Base-by-base conservation (phyloP, 2,329 filamentous ascomycete species). In the Sporothrix globosa region DNA sequence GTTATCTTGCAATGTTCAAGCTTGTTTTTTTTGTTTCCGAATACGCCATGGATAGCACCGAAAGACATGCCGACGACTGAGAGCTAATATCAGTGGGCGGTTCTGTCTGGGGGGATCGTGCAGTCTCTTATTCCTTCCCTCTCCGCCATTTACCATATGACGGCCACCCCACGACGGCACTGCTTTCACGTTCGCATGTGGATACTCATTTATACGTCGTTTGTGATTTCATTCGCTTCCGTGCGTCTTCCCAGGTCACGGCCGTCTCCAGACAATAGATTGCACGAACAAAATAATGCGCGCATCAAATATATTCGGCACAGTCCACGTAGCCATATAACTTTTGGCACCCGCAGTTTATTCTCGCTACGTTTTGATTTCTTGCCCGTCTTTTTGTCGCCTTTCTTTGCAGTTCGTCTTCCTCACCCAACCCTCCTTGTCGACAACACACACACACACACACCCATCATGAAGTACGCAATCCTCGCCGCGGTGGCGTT, bases 401-500 rank as follows among this genome's bases (percentile, higher is more conserved):
- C 61, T 46, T 3, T 48, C 21, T 66, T 21, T 30, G 27, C 34
- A 9, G 2, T 34, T 34, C 34, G 0, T 34, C 30, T 2, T 66
- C 17, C 3, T 66, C 21, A 34, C 17, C 9, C 44, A 50, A 17
- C 17, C 44, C 41, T 27, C n/a, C 10, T n/a, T 10, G 3, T 30
- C 27, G 5, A 30, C 27, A 30, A 30, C 27, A 30, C 27, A 30
- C 27, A 30, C 27, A 3, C 27, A 27, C 27, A 27, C 27, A 10
- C 19, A 30, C 44, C 21, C 34, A 44, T 11, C 34, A 70, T 70
- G 65, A 70, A 63, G 54, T 63, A 54, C 11, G 11, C 60, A 6
- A n/a, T 50, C 24, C 24, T 58, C n/a, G 27, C 63, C 17, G 65
- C 46, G 10, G 52, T 65, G 34, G 54, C 63, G 34, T 79, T 78